These are phyloP conservation scores for Leccinum sublutescens DNA, from an alignment of 768 basidiomycete species.

Conservation along the genomic window DNA sequence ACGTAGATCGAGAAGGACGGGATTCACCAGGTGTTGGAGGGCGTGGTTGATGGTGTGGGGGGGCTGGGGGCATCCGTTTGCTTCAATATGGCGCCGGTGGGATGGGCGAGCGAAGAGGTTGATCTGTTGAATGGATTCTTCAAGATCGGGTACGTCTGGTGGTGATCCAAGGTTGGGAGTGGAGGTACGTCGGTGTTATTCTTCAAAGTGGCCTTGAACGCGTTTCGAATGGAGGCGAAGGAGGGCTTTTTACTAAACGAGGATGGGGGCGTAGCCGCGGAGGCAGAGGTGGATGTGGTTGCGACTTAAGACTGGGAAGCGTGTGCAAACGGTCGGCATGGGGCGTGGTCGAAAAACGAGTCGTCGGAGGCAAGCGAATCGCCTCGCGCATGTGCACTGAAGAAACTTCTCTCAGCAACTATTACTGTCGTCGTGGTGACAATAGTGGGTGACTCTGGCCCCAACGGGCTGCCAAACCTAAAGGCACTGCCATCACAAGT, in stretches of 20 bases:
- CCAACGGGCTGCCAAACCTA: constrained; percentile 49
- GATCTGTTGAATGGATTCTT: constrained; percentile 85
- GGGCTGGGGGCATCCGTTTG: constrained; percentile 46
- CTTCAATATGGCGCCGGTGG: constrained; percentile 39
- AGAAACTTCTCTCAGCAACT: constrained; percentile 56
- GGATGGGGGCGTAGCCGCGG: constrained; percentile 27
- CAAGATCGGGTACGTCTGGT: constrained; percentile 66
- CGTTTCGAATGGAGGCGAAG: constrained; percentile 83
- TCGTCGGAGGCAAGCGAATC: constrained; percentile 80
- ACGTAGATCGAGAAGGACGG: constrained; percentile 30
- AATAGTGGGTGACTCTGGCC: constrained; percentile 65
- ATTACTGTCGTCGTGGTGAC: constrained; percentile 46
- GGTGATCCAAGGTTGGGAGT: constrained; percentile 63
- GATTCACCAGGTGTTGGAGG: constrained; percentile 59
- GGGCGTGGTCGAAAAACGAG: constrained; percentile 62
- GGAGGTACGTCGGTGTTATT: constrained; percentile 68
- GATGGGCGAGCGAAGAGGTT: constrained; percentile 65
- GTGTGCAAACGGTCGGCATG: constrained; percentile 63
- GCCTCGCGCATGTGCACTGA: constrained; percentile 60
- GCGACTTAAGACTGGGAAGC: constrained; percentile 71
- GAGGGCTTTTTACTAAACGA: constrained; percentile 78
- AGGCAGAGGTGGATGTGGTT: constrained; percentile 36
- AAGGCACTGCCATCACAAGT: constrained; percentile 22
- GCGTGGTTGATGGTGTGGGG: constrained; percentile 44
- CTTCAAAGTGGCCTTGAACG: constrained; percentile 63